phyloP scores from a whole-genome alignment of 805 yeast species.

The Suhomyces faveliae region DNA sequence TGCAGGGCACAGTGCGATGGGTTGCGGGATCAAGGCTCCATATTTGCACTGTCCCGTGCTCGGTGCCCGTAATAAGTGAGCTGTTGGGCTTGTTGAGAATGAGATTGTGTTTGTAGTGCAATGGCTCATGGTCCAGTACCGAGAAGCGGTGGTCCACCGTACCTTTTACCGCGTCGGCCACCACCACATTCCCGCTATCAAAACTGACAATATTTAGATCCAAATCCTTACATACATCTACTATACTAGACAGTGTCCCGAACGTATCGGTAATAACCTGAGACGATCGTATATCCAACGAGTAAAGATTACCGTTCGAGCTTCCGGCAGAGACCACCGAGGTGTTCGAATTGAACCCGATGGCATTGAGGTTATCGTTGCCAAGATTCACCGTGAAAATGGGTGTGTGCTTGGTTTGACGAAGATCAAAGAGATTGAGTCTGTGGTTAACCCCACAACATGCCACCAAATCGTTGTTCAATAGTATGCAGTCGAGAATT shows the following conservation, averaged over 20 bases:
- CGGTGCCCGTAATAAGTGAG: constrained; percentile 18
- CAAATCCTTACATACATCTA: constrained; percentile 1
- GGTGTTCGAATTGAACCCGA: constrained; percentile 13
- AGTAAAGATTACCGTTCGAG: constrained; percentile 20
- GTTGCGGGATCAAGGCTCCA: constrained; percentile 9
- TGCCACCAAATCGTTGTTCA: constrained; percentile 19
- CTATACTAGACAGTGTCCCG: constrained; percentile 1
- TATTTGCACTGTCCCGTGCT: constrained; percentile 17
- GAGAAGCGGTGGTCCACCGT: background rate
- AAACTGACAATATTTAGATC: background rate
- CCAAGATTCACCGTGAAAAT: constrained; percentile 18
- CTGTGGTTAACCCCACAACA: constrained; percentile 26
- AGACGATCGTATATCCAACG: constrained; percentile 23
- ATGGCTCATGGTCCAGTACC: background rate
- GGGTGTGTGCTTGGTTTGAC: constrained; percentile 12
- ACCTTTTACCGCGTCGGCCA: background rate
- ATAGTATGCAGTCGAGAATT: constrained; percentile 20
- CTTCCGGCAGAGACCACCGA: constrained; percentile 17
- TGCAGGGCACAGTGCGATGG: constrained; percentile 2
- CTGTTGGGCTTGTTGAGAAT: background rate
- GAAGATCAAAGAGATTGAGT: constrained; percentile 24
- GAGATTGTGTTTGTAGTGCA: constrained; percentile 10
- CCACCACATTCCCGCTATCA: background rate
- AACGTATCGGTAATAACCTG: constrained; percentile 7
- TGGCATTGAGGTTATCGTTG: constrained; percentile 23